phyloP scores from a whole-genome alignment of 257 asterid species.

The Pogostemon cablin region DNA sequence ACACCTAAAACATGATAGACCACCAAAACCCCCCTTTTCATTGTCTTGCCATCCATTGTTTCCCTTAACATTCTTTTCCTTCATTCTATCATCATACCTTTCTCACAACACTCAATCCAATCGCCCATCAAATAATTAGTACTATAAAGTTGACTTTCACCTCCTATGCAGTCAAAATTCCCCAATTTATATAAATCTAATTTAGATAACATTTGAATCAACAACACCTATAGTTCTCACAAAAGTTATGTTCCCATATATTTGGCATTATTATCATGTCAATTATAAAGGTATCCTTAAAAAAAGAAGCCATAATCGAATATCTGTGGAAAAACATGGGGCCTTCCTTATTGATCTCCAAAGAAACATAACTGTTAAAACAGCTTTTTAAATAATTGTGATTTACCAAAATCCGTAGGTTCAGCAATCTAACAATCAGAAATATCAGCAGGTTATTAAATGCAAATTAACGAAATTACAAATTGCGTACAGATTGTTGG shows the following conservation, averaged over 20 bases:
- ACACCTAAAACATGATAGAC: neutral
- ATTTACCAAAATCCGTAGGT: neutral
- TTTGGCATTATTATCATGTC: neutral
- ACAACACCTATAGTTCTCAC: neutral
- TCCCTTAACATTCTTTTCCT: neutral
- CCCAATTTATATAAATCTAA: neutral
- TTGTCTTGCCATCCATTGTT: neutral
- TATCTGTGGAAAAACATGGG: neutral
- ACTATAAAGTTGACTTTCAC: neutral
- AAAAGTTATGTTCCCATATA: neutral
- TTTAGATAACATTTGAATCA: neutral
- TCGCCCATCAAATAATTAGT: neutral
- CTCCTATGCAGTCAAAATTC: slow-evolving; percentile 4
- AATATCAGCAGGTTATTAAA: slow-evolving; percentile 6
- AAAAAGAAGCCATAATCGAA: slow-evolving; percentile 8
- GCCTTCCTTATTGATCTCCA: neutral
- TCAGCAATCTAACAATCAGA: slow-evolving; percentile 4
- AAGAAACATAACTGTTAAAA: neutral
- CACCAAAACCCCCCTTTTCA: neutral
- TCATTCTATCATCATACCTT: neutral
- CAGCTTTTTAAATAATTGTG: neutral
- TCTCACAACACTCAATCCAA: slow-evolving; percentile 12
- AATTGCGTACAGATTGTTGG: too few species aligned
- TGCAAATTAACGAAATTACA: neutral
- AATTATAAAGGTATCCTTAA: neutral